phyloP scores from a whole-genome alignment of 352 stramenopile species.

The Bremia lactucae region DNA sequence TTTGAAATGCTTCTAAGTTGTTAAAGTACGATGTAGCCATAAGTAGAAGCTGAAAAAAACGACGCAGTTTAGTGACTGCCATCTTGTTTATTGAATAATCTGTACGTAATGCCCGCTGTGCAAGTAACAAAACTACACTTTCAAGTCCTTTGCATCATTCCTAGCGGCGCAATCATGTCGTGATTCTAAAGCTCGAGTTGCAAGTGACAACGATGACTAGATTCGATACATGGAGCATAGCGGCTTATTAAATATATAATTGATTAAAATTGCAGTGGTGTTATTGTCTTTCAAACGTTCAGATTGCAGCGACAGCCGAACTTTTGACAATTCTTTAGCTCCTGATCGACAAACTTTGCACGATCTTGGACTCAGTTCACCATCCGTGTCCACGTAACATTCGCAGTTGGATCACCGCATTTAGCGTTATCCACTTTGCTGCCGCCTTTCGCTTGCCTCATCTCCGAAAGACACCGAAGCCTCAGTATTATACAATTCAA shows the following conservation, averaged over 20 bases:
- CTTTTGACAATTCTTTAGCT: no score
- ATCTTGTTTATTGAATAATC: no score
- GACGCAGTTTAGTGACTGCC: no score
- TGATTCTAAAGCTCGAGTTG: background rate
- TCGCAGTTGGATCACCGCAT: conserved; percentile 3
- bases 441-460: background rate
- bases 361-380: conserved; percentile 49
- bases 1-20: background rate
- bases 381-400: conserved; percentile 27
- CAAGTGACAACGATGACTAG: no score
- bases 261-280: no score
- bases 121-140: no score
- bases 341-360: no score
- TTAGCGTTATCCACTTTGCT: conserved; percentile 2
- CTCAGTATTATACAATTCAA: background rate
- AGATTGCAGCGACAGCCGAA: no score
- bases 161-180: conserved; percentile 5
- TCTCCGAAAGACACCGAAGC: conserved; percentile 1
- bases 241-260: no score
- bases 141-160: no score
- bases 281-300: conserved; percentile 46
- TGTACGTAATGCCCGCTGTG: no score
- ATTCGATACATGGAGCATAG: no score
- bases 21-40: conserved; percentile 14
- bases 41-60: background rate